Base-by-base conservation (phyloP, 2,329 filamentous ascomycete genomes). In the Xylariaceae sp. region DNA sequence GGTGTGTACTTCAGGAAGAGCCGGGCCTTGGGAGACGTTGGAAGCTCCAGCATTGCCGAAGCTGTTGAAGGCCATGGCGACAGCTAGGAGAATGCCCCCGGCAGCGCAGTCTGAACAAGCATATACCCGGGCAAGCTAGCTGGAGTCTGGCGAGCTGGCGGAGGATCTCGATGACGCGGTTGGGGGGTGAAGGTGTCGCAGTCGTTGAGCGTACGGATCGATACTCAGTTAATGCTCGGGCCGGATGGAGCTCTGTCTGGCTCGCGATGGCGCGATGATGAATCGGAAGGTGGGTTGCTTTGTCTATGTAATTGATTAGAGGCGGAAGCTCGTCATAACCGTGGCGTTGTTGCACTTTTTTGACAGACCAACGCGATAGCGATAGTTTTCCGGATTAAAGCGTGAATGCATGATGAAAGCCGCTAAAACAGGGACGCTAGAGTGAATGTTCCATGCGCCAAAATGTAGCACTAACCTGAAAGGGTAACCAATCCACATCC, bases 1-100 rank as follows among this genome's bases (percentile, higher is more conserved):
- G 65, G 92, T 93, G 73, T 88, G 84, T 66, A 96, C 88, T 65
- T 92, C 87, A 66, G 86, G 80, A 57, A 96, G 80, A 69, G 91
- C 86, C 53, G 84, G 80, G 48, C 88, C 89, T 71, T 82, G 78
- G 55, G 74, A 73, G 57, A 67, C 58, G 45, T 59, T 62, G 72
- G 72, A 51, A 66, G 68, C 63, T 23, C 58, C 62, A 35, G 64
- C 62, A 73, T 64, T 68, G 57, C 65, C 62, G 54, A 71, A 70
- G 49, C 55, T 56, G 61, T 59, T 61, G 59, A 70, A 70, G 18
- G 68, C 67, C 68, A 71, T 71, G 44, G 51, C 60, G 51, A 53
- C 56, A 51, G 61, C 63, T 61, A 53, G 55, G 51, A 55, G 49
- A 57, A 58, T 51, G 17, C 49, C 57, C 55, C 59, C 23, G 51